These are phyloP conservation scores for Clohesyomyces aquaticus DNA, from an alignment of 495 filamentous ascomycete genomes.

Conservation along the genomic window DNA sequence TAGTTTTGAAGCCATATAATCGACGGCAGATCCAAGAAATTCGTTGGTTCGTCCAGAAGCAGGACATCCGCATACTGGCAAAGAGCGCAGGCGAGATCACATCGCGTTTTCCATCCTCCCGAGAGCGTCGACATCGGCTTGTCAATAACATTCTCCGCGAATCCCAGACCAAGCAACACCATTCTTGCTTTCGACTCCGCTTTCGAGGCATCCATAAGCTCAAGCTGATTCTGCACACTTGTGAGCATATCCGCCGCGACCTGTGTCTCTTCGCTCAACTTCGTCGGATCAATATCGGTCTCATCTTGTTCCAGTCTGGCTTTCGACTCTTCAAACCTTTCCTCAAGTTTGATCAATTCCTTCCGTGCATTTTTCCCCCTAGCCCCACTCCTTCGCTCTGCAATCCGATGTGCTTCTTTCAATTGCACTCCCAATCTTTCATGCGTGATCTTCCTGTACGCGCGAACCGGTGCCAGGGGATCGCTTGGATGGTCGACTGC, in stretches of 20 bases:
- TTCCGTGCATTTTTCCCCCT: slow-evolving; percentile 74
- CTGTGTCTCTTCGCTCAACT: slow-evolving; percentile 39
- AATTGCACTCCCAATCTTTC: slow-evolving; percentile 63
- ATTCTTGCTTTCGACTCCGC: slow-evolving; percentile 43
- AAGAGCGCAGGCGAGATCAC: slow-evolving; percentile 66
- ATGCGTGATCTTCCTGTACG: slow-evolving; percentile 62
- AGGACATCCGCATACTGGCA: slow-evolving; percentile 74
- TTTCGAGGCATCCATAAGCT: slow-evolving; percentile 41
- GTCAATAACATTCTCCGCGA: slow-evolving; percentile 61
- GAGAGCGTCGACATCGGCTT: slow-evolving; percentile 67
- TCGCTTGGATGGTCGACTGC: slow-evolving; percentile 54
- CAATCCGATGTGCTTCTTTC: slow-evolving; percentile 71
- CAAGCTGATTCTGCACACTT: slow-evolving; percentile 36
- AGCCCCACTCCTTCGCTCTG: slow-evolving; percentile 70
- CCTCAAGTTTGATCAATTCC: slow-evolving; percentile 66
- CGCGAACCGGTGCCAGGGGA: slow-evolving; percentile 59
- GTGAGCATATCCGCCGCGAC: slow-evolving; percentile 42
- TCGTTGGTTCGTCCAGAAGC: slow-evolving; percentile 86
- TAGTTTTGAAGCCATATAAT: slow-evolving; percentile 81
- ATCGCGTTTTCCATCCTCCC: slow-evolving; percentile 80
- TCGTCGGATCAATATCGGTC: slow-evolving; percentile 30
- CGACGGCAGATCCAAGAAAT: slow-evolving; percentile 79
- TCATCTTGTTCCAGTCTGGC: slow-evolving; percentile 39
- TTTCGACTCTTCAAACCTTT: slow-evolving; percentile 59
- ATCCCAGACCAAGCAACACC: slow-evolving; percentile 63